A percentile compares a stretch with the other conserved stretches of the same genome.
phyloP scores from a whole-genome alignment of 1,284 basidiomycete genomes.

The Ceratobasidium sp. region DNA sequence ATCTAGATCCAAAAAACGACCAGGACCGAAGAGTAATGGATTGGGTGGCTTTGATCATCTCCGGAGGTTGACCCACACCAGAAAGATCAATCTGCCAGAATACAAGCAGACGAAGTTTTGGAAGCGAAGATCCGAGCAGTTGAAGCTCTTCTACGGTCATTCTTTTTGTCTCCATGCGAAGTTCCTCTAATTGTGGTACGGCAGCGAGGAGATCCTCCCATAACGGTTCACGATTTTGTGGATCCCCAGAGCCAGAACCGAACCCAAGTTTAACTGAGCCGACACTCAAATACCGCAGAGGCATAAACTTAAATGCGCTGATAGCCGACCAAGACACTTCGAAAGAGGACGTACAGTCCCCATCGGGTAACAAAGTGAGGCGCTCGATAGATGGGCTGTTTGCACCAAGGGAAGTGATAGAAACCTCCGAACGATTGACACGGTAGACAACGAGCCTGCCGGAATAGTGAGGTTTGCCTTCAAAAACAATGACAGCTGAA shows the following conservation, averaged over 20 bases:
- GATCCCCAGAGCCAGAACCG: not conserved
- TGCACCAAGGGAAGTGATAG: not conserved
- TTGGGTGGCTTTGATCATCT: not conserved
- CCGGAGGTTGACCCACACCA: no score
- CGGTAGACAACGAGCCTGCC: not conserved
- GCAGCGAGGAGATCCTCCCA: not conserved
- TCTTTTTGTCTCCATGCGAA: not conserved
- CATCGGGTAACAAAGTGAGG: not conserved
- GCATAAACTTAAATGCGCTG: not conserved
- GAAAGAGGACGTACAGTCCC: not conserved
- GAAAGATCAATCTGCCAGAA: not conserved
- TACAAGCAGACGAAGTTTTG: not conserved
- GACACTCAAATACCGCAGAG: not conserved
- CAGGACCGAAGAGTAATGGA: not conserved
- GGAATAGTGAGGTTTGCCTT: not conserved
- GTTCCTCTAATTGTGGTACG: not conserved
- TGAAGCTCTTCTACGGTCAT: not conserved
- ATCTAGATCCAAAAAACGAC: not conserved
- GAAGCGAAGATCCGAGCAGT: not conserved
- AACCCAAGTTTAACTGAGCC: not conserved
- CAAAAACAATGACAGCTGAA: not conserved
- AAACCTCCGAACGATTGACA: not conserved
- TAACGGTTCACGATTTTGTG: no score
- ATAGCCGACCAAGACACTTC: not conserved
- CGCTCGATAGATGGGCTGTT: not conserved